Evolutionary conservation across 768 basidiomycete genomes (phyloP).

Genomic region (Cytidiella melzeri): DNA sequence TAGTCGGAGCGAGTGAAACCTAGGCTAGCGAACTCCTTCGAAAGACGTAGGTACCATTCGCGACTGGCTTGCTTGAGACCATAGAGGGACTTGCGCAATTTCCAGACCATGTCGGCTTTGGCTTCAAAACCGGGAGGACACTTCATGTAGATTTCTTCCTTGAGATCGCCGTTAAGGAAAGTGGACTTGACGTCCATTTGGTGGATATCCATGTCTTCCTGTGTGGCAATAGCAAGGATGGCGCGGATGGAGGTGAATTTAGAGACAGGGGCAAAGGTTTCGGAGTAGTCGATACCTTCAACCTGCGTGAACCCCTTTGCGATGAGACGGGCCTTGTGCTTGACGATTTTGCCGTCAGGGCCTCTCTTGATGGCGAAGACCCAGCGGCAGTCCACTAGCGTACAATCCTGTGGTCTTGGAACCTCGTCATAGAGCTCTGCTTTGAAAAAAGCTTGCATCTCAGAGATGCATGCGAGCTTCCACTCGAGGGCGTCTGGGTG

Average conservation of each 20-base stretch:
- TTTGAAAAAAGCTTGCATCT: constrained; percentile 7
- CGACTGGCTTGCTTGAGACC: background rate
- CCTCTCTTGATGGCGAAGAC: no score
- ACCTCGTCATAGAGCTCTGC: constrained; percentile 7
- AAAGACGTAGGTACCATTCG: background rate
- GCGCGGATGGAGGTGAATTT: constrained; percentile 17
- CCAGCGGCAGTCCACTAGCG: no score
- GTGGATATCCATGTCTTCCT: constrained; percentile 21
- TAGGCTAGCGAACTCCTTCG: background rate
- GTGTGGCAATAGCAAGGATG: no score
- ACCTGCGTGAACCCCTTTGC: no score
- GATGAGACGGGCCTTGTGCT: no score
- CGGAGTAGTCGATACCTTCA: no score
- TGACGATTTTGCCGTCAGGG: no score
- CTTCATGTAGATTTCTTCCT: no score
- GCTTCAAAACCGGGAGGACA: no score
- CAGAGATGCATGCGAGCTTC: constrained; percentile 10
- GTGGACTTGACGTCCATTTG: no score
- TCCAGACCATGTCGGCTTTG: background rate
- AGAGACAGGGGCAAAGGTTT: no score
- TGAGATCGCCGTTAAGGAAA: no score
- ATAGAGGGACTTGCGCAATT: background rate
- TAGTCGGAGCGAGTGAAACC: background rate
- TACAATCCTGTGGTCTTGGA: background rate
- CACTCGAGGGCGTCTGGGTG: constrained; percentile 15